Base-by-base conservation (phyloP, 495 filamentous ascomycete species). In the Penicillium turbatum region DNA sequence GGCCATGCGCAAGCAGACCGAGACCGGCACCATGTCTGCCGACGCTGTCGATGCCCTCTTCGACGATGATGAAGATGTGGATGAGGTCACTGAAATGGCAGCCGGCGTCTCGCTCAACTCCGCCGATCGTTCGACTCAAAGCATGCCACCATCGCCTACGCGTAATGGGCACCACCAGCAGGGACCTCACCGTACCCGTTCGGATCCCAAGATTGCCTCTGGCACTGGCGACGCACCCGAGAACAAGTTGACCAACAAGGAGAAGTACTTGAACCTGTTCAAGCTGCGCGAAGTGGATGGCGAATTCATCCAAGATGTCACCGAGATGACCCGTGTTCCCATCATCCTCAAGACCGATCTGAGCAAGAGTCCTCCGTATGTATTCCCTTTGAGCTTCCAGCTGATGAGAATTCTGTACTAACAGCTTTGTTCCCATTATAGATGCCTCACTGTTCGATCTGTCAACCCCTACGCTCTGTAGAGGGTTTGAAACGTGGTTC, bases 291-390 rank as follows among this genome's bases (percentile, higher is more conserved):
- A 98, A 64, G 90, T 95, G 72, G 86, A 87, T 56, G 91, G 95
- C 31, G 90, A 97, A 48, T 92, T 95, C 74, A 96, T 98, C 62
- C 93, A 98, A 69, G 93, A 97, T 68, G 91, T 98, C 55, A 90
- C 84, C 24, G 93, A 98, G 79, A 96, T 98, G 90, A 92, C 90
- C 32, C 80, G 91, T 50, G 89, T 98, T 45, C 93, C 93, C 3
- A 88, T 98, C 53, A 96, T 97, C 62, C 73, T 98, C 46, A 98
- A 97, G 84, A 98, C 93, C 31, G 93, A 98, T 73, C 80, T 98
- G 62, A 89, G 80, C 77, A 98, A 97, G 87, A 97, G 93, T 70
- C 93, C 93, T 73, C 93, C 93, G 89, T 97, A 87, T 77, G 92
- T 88, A 31, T 52, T 41, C 16, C 54, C 27, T 36, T 43, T 46